These are phyloP conservation scores for Zasmidium cellare DNA, from an alignment of 2,329 filamentous ascomycete species.

Conservation along the genomic window DNA sequence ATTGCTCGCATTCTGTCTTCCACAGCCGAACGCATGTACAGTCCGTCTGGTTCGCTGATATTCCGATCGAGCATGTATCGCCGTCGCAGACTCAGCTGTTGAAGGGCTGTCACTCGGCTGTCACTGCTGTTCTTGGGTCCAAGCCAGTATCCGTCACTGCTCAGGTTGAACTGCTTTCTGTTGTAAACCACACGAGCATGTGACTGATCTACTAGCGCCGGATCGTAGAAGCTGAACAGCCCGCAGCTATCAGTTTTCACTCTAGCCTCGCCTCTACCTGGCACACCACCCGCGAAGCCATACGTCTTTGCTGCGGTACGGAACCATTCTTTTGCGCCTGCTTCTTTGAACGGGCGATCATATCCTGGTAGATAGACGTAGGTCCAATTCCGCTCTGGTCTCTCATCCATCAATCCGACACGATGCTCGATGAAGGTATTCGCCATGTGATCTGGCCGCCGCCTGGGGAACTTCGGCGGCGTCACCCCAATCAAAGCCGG, in stretches of 20 bases:
- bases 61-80: constrained; percentile 22
- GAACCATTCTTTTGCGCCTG: constrained; percentile 18
- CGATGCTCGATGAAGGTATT: no score
- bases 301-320: constrained; percentile 15
- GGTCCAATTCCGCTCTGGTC: background rate
- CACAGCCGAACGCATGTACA: constrained; percentile 23
- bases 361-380: background rate
- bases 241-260: constrained; percentile 45
- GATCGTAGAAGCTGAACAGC: constrained; percentile 50
- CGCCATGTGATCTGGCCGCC: background rate
- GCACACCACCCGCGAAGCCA: constrained; percentile 40
- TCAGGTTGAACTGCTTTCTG: constrained; percentile 43
- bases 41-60: constrained; percentile 25
- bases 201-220: constrained; percentile 35
- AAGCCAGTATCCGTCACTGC: constrained; percentile 42
- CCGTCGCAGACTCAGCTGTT: constrained; percentile 22
- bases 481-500: constrained; percentile 27
- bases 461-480: background rate
- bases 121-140: constrained; percentile 25
- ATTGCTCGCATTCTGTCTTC: constrained; percentile 18
- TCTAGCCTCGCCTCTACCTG: constrained; percentile 45
- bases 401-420: no score
- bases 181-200: constrained; percentile 37
- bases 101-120: constrained; percentile 35
- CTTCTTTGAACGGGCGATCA: background rate